phyloP scores from a whole-genome alignment of 352 stramenopile genomes.

The Phytopythium helicoides region DNA sequence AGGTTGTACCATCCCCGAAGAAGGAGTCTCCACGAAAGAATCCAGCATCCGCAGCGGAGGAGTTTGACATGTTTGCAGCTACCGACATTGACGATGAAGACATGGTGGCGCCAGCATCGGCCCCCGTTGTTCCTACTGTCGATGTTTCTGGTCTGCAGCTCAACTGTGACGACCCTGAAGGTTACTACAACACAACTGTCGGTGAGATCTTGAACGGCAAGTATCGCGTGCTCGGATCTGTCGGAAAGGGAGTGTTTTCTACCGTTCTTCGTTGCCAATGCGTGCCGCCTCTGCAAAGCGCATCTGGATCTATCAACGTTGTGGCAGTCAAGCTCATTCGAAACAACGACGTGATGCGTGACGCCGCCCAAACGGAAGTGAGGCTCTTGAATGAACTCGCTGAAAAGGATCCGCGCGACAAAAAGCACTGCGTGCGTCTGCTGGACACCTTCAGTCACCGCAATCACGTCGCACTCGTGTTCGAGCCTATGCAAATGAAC shows the following conservation, averaged over 20 bases:
- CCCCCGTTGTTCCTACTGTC: constrained; percentile 28
- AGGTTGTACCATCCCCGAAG: constrained; percentile 10
- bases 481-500: constrained; percentile 98
- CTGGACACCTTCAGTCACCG: constrained; percentile 89
- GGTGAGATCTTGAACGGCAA: constrained; percentile 91
- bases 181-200: constrained; percentile 96
- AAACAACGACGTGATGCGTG: constrained; percentile 98
- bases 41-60: constrained; percentile 38
- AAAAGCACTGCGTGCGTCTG: constrained; percentile 85
- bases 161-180: constrained; percentile 97
- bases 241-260: constrained; percentile 98
- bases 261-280: constrained; percentile 95
- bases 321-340: constrained; percentile 91
- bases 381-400: constrained; percentile 76
- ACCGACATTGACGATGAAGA: constrained; percentile 55
- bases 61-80: constrained; percentile 89
- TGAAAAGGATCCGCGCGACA: constrained; percentile 64
- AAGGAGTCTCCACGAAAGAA: constrained; percentile 7
- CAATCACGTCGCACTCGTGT: constrained; percentile 96
- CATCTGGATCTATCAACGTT: constrained; percentile 12
- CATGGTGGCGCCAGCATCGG: constrained; percentile 15
- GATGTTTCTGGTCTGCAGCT: constrained; percentile 53
- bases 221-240: constrained; percentile 93
- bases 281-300: constrained; percentile 30
- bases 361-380: constrained; percentile 90